Base-by-base conservation (phyloP, 306 rosid species). In the Bauhinia variegata region DNA sequence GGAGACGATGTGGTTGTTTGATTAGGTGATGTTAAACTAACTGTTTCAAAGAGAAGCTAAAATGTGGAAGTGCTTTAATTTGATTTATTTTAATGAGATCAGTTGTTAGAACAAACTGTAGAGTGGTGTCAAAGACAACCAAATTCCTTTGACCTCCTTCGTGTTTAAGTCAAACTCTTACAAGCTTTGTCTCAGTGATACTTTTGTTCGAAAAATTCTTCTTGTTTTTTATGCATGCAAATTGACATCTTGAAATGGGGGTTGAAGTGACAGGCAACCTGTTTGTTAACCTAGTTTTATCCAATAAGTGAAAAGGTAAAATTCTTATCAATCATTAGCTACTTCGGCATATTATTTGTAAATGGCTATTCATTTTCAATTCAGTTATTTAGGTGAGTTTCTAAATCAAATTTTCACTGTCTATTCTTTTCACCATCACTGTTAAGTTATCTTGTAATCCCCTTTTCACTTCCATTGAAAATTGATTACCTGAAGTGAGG, bases 61-160 rank as follows among this genome's bases (percentile, higher is more conserved):
- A 37, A n/a, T 34, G 11, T 34, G 5, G 36, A 19, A 36, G 65
- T 11, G 50, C 19, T 37, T 31, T 37, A 0, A 36, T 36, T 8
- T 16, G 42, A 12, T 13, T 13, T 19, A 19, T 60, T 38, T 60
- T 54, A 54, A 10, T 70, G 41, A 19, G 70, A 36, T 7, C 72
- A 57, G 70, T 71, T 71, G 78, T 72, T 76, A 41, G 75, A 75
- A 54, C 82, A 64, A 1, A 68, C 82, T 68, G 18, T 58, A 70
- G 78, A 82, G 77, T 77, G 75, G 64, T 82, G 75, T 82, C 73
- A 33, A 77, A 78, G 86, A 74, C 79, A 77, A 17, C 48, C 80
- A 53, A 68, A 11, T 64, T 55, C 37, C 18, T 44, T 72, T 57
- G 60, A 63, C 75, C 75, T 67, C 65, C 79, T 76, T 76, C 42